Evolutionary conservation across 2,329 filamentous ascomycete species (phyloP).

Genomic region (Beauveria rudraprayagi): DNA sequence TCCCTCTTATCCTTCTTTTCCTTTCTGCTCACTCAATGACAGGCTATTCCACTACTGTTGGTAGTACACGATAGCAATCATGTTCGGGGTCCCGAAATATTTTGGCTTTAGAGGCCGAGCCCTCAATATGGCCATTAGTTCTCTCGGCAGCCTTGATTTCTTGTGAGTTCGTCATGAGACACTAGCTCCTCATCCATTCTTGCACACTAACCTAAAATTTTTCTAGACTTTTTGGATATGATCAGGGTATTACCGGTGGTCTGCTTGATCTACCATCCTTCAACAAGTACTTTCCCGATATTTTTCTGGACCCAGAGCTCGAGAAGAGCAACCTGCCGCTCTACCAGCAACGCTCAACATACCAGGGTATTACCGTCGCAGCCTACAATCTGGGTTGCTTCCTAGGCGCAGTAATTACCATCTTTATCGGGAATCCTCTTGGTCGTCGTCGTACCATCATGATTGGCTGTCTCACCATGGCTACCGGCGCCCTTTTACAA

Average conservation of each 20-base stretch:
- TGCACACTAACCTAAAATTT: neutral
- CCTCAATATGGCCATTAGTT: constrained; percentile 15
- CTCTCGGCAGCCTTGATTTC: constrained; percentile 15
- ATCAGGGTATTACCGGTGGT: constrained; percentile 60
- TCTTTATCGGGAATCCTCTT: constrained; percentile 49
- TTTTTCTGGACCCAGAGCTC: constrained; percentile 29
- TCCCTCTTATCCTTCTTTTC: neutral
- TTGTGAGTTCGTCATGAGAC: neutral
- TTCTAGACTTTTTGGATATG: constrained; percentile 20
- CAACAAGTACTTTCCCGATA: constrained; percentile 42
- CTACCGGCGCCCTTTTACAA: constrained; percentile 43
- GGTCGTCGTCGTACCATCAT: constrained; percentile 46
- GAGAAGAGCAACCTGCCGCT: constrained; percentile 17
- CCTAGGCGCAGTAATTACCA: constrained; percentile 48
- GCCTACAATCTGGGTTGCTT: constrained; percentile 44
- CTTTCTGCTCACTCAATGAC: neutral
- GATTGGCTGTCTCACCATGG: constrained; percentile 41
- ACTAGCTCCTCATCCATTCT: neutral
- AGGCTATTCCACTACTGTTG: neutral
- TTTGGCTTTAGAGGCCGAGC: constrained; percentile 14
- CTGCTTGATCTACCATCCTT: constrained; percentile 55
- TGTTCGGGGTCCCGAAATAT: constrained; percentile 11
- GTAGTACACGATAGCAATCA: neutral
- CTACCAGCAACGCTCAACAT: constrained; percentile 30
- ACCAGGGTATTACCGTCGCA: constrained; percentile 36